phyloP scores from a whole-genome alignment of 805 yeast species.

The Starmerella vaccinii region DNA sequence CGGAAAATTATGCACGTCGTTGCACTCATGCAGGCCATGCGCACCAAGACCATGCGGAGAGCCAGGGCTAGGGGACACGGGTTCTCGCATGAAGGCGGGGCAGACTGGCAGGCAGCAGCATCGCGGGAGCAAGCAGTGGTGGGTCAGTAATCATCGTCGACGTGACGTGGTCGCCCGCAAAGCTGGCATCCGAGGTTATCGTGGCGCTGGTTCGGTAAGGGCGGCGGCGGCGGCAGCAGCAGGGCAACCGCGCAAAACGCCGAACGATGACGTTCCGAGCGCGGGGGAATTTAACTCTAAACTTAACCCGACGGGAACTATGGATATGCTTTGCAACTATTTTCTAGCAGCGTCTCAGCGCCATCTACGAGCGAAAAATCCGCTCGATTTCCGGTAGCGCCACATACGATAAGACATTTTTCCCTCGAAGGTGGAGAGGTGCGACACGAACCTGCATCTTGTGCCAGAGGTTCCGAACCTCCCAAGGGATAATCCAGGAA shows the following conservation, averaged over 20 bases:
- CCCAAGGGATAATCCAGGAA: conserved; percentile 4
- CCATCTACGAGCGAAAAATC: too few species aligned
- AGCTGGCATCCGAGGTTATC: not conserved
- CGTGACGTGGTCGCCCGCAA: not conserved
- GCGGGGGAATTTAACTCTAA: not conserved
- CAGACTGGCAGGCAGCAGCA: not conserved
- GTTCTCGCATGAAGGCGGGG: not conserved
- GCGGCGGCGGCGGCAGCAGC: not conserved
- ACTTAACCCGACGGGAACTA: too few species aligned
- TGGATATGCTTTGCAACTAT: too few species aligned
- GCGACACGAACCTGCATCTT: conserved; percentile 1
- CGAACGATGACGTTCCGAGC: not conserved
- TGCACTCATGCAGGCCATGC: not conserved
- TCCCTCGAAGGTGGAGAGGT: not conserved
- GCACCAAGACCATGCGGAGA: not conserved
- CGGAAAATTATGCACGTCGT: conserved; percentile 1
- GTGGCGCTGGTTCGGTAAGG: conserved; percentile 1
- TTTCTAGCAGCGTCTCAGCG: too few species aligned
- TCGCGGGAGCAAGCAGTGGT: conserved; percentile 1
- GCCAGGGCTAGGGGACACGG: not conserved
- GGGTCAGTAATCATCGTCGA: not conserved
- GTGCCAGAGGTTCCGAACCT: conserved; percentile 1
- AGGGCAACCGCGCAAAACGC: not conserved
- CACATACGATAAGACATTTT: not conserved
- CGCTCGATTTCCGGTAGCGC: too few species aligned